Percentiles rank a stretch among this genome's conserved stretches.
Conservation (phyloP, 805 yeast genomes). For the Metschnikowia matae region DNA sequence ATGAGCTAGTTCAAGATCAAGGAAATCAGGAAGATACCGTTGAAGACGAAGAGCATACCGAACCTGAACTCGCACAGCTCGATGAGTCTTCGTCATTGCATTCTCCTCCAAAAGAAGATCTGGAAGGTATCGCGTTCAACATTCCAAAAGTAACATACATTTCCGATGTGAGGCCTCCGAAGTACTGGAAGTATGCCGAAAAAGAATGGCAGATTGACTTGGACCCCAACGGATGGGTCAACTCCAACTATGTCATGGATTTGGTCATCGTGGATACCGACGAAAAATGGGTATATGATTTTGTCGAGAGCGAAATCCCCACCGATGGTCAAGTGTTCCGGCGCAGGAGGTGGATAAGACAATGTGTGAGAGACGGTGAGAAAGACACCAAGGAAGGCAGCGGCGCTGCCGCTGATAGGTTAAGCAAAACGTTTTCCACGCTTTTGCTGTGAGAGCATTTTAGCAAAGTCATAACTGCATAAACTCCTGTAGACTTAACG, state of each 20-base stretch:
- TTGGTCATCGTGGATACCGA: slow-evolving; percentile 62
- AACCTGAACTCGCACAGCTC: background rate
- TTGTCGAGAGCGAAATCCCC: slow-evolving; percentile 19
- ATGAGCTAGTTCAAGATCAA: slow-evolving; percentile 7
- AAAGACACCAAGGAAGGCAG: slow-evolving; percentile 6
- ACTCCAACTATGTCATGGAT: slow-evolving; percentile 43
- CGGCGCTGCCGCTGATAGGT: slow-evolving; percentile 8
- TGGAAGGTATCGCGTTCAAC: slow-evolving; percentile 5
- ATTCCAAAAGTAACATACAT: slow-evolving; percentile 18
- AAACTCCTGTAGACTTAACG: slow-evolving; percentile 49
- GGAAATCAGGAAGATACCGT: slow-evolving; percentile 1
- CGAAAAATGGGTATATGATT: slow-evolving; percentile 85
- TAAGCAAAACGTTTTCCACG: slow-evolving; percentile 12
- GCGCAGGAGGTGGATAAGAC: slow-evolving; percentile 66
- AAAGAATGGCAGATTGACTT: slow-evolving; percentile 65
- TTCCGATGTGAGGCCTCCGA: slow-evolving; percentile 51
- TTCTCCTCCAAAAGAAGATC: background rate
- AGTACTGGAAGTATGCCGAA: slow-evolving; percentile 50
- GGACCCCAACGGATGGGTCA: slow-evolving; percentile 62
- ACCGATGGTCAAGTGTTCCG: slow-evolving; percentile 40
- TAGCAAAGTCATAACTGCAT: slow-evolving; percentile 23
- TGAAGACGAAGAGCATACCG: background rate
- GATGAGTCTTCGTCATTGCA: background rate
- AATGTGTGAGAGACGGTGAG: slow-evolving; percentile 23
- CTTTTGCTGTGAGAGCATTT: slow-evolving; percentile 9